These are phyloP conservation scores for Lipomyces yamanashiensis DNA, from an alignment of 805 yeast species.

Conservation along the genomic window DNA sequence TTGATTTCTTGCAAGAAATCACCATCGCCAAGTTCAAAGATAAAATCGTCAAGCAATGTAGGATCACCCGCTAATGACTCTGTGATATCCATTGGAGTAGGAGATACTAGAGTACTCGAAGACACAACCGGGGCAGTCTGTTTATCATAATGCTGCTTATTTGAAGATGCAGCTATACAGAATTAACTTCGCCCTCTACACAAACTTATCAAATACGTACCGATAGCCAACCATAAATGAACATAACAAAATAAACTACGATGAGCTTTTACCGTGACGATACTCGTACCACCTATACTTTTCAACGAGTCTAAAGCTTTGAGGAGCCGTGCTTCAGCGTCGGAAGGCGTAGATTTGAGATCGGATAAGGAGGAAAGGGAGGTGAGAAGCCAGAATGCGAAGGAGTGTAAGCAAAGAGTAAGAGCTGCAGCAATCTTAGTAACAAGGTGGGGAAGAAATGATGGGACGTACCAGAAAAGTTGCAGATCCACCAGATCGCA, in stretches of 20 bases:
- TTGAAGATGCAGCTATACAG: too few species aligned
- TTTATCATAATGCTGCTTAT: too few species aligned
- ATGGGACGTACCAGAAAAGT: background rate
- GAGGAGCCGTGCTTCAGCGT: background rate
- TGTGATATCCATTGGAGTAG: too few species aligned
- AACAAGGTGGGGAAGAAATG: too few species aligned
- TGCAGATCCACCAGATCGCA: conserved; percentile 5
- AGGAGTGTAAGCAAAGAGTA: background rate
- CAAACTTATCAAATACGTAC: background rate
- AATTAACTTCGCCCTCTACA: too few species aligned
- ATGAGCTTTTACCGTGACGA: background rate
- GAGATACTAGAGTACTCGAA: too few species aligned
- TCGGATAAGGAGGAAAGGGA: background rate
- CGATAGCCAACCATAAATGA: background rate
- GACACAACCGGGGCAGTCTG: too few species aligned
- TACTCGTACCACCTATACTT: background rate
- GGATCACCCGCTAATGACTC: too few species aligned
- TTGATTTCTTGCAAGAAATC: too few species aligned
- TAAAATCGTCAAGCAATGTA: too few species aligned
- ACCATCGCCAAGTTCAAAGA: too few species aligned
- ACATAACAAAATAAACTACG: background rate
- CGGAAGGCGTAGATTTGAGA: background rate
- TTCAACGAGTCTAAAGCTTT: background rate
- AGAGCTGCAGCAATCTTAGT: background rate
- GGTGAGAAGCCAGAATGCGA: background rate